A percentile compares a stretch with the other conserved stretches of the same genome.
phyloP scores from a whole-genome alignment of 352 stramenopile genomes.

The Globisporangium rhizosaccharum region DNA sequence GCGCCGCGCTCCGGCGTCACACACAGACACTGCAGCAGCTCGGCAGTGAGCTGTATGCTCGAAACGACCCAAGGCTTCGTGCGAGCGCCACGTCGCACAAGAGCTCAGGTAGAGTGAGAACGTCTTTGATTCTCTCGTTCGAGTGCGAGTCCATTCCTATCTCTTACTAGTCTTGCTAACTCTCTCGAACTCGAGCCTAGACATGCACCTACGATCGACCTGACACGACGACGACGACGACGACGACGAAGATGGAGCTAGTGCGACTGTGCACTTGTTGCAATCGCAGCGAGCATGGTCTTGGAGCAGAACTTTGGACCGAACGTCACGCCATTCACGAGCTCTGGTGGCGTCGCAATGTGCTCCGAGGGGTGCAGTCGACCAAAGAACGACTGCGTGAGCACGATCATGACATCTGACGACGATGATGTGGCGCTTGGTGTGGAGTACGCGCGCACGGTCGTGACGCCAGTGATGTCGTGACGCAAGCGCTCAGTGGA shows the following conservation, averaged over 20 bases:
- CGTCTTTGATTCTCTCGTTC: too few species aligned
- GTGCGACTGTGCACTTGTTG: neutral
- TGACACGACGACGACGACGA: neutral
- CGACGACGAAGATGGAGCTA: neutral
- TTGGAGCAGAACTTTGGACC: neutral
- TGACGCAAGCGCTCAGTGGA: slow-evolving; percentile 12
- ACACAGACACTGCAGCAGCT: neutral
- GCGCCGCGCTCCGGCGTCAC: neutral
- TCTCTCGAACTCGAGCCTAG: too few species aligned
- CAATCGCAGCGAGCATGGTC: neutral
- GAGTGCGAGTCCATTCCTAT: too few species aligned
- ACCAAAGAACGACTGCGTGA: slow-evolving; percentile 3
- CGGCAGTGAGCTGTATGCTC: too few species aligned
- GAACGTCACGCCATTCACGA: neutral
- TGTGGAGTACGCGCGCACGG: neutral
- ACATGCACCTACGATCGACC: neutral
- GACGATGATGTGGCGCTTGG: neutral
- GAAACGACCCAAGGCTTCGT: too few species aligned
- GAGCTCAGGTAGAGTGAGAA: too few species aligned
- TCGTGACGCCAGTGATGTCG: slow-evolving; percentile 15
- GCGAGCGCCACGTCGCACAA: too few species aligned
- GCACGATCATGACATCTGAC: neutral
- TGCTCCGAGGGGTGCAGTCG: neutral
- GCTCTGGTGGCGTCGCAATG: neutral
- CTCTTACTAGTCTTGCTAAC: too few species aligned